Evolutionary conservation across 345 rosid species (phyloP).

Genomic region (Lepidium africanum): DNA sequence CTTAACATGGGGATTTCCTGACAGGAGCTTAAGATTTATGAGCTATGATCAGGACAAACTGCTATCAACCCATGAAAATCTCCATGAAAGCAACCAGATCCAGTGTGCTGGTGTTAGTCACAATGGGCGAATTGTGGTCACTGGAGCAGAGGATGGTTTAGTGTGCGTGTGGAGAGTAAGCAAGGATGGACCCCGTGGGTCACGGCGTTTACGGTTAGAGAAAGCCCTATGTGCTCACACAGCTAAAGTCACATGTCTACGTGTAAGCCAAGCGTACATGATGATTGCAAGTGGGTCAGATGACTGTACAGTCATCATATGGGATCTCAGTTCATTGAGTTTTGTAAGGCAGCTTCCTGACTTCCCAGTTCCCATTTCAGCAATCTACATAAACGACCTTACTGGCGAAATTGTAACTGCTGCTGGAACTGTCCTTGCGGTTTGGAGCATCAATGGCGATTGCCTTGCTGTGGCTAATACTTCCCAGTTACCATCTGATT

Average conservation of each 20-base stretch:
- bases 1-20: constrained; percentile 95
- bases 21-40: constrained; percentile 90
- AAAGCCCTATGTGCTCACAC: constrained; percentile 87
- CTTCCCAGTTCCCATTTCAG: constrained; percentile 83
- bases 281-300: constrained; percentile 92
- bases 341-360: constrained; percentile 87
- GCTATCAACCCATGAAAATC: constrained; percentile 92
- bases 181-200: constrained; percentile 54
- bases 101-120: constrained; percentile 86
- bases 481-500: constrained; percentile 95
- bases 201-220: constrained; percentile 53
- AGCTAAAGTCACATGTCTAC: constrained; percentile 74
- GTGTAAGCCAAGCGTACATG: constrained; percentile 97
- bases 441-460: constrained; percentile 98
- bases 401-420: constrained; percentile 94
- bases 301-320: constrained; percentile 85
- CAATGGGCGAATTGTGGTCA: constrained; percentile 84
- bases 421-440: constrained; percentile 89
- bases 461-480: constrained; percentile 88
- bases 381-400: constrained; percentile 84
- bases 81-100: constrained; percentile 88
- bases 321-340: constrained; percentile 91
- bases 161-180: constrained; percentile 85
- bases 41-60: constrained; percentile 96
- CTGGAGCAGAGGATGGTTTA: constrained; percentile 93